Percentiles rank a stretch among this genome's conserved stretches.
Evolutionary conservation across 2,329 filamentous ascomycete genomes (phyloP).

Genomic region (Berkeleyomyces basicola): DNA sequence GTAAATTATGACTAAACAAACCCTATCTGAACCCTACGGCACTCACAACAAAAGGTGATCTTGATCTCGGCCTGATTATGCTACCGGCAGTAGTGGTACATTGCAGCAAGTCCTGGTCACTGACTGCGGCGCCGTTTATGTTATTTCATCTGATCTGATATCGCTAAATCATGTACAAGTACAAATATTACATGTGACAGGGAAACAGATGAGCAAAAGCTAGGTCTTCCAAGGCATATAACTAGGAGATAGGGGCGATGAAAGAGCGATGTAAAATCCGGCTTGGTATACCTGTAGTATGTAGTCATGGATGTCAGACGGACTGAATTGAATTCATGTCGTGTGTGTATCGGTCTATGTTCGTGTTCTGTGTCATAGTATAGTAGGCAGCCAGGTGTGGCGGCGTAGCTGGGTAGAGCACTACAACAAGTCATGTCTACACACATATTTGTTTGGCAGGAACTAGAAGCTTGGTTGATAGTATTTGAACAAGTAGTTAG

Average conservation of each 20-base stretch:
- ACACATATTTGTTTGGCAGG: too few species aligned
- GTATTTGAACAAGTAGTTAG: too few species aligned
- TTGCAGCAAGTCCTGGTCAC: background rate
- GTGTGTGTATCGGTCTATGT: too few species aligned
- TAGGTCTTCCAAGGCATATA: background rate
- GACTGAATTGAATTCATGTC: too few species aligned
- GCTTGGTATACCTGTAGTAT: too few species aligned
- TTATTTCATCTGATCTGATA: conserved; percentile 1
- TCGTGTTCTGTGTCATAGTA: too few species aligned
- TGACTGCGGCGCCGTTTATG: background rate
- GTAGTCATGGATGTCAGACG: too few species aligned
- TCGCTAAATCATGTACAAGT: conserved; percentile 1
- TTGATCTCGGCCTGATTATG: background rate
- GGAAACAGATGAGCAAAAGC: background rate
- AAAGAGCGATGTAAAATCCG: too few species aligned
- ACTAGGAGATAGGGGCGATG: background rate
- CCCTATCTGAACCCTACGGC: background rate
- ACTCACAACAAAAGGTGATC: accelerated
- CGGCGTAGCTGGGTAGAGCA: too few species aligned
- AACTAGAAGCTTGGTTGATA: too few species aligned
- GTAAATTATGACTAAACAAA: background rate
- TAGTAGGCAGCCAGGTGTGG: too few species aligned
- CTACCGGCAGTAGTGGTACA: background rate
- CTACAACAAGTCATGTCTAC: too few species aligned
- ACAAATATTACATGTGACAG: background rate